These are phyloP conservation scores for Wickerhamomyces pijperi DNA, from an alignment of 805 yeast genomes.

Conservation along the genomic window DNA sequence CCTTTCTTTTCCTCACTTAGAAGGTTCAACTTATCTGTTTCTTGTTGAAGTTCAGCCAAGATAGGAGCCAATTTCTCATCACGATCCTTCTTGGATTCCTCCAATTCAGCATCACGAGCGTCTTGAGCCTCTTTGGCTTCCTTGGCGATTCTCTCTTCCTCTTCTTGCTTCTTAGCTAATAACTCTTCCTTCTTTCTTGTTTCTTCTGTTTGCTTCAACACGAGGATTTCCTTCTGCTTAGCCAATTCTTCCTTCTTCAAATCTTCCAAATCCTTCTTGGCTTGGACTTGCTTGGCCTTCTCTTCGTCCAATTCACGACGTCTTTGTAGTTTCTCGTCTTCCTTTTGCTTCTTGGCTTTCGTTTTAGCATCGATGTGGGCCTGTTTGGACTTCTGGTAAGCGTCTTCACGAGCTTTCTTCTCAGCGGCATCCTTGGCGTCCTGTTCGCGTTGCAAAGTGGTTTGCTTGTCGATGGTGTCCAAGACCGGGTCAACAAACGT, in stretches of 20 bases:
- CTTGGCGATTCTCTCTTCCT: constrained; percentile 12
- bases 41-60: constrained; percentile 38
- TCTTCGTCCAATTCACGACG: constrained; percentile 24
- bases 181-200: constrained; percentile 16
- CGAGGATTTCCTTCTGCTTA: constrained; percentile 25
- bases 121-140: constrained; percentile 30
- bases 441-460: constrained; percentile 51
- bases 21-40: constrained; percentile 37
- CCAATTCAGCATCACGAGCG: constrained; percentile 32
- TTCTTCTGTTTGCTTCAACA: constrained; percentile 21
- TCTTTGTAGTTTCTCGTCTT: constrained; percentile 30
- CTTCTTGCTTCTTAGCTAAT: constrained; percentile 21
- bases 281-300: constrained; percentile 22
- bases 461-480: constrained; percentile 59
- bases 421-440: constrained; percentile 34
- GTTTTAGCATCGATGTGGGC: constrained; percentile 26
- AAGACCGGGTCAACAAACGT: constrained; percentile 77
- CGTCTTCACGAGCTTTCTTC: constrained; percentile 24
- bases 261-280: constrained; percentile 16
- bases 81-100: constrained; percentile 34
- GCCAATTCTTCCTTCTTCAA: constrained; percentile 25
- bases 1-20: constrained; percentile 39
- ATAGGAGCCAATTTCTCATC: constrained; percentile 45
- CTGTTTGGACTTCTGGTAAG: constrained; percentile 27
- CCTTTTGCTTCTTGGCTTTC: constrained; percentile 35